Conservation (phyloP, 352 stramenopile species). For the Blastocystis sp. region DNA sequence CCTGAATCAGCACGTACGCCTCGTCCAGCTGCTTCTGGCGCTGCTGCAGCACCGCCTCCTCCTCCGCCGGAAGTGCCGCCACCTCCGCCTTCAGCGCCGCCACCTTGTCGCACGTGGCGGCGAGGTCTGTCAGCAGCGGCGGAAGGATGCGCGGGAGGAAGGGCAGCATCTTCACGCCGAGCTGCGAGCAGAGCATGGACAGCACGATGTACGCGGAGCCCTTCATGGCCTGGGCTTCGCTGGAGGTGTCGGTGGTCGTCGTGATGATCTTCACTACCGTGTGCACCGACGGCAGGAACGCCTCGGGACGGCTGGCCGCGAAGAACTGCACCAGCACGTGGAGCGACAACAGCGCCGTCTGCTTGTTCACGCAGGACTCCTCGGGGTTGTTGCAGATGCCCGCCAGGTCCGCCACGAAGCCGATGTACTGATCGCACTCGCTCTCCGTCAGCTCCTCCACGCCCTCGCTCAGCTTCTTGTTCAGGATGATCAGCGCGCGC, state of each 20-base stretch:
- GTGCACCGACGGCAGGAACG: slow-evolving; percentile 8
- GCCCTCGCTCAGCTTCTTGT: slow-evolving; percentile 62
- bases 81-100: slow-evolving; percentile 25
- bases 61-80: not conserved
- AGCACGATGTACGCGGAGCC: slow-evolving; percentile 63
- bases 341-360: slow-evolving; percentile 61
- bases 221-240: slow-evolving; percentile 34
- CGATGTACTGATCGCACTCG: slow-evolving; percentile 8
- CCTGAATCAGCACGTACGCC: slow-evolving; percentile 15
- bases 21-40: slow-evolving; percentile 36
- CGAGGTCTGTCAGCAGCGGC: slow-evolving; percentile 36
- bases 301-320: slow-evolving; percentile 9
- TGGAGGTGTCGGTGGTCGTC: not conserved
- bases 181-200: slow-evolving; percentile 30
- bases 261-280: slow-evolving; percentile 42
- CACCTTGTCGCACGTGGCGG: not conserved
- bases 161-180: slow-evolving; percentile 56
- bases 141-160: slow-evolving; percentile 32
- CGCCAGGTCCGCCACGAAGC: slow-evolving; percentile 40
- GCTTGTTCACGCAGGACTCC: slow-evolving; percentile 14
- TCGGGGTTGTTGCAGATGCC: not conserved
- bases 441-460: not conserved
- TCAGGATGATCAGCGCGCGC: slow-evolving; percentile 61
- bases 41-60: not conserved
- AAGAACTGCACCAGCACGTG: slow-evolving; percentile 67